Conservation (phyloP, 495 filamentous ascomycete species). For the Penicillium coprophilum region DNA sequence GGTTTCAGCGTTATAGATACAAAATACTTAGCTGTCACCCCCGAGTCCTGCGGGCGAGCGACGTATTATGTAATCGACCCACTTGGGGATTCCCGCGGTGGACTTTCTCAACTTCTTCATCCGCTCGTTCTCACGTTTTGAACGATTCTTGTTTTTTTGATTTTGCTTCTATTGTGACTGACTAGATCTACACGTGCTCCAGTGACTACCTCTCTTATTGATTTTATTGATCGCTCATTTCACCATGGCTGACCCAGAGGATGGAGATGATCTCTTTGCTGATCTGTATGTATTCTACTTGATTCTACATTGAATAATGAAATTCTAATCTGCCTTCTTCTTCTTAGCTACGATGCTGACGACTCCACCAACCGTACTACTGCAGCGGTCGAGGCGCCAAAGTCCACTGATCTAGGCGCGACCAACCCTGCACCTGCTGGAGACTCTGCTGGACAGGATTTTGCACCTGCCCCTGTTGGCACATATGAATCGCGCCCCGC, state of each 20-base stretch:
- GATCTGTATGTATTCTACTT: constrained; percentile 70
- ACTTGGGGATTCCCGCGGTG: constrained; percentile 17
- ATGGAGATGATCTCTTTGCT: constrained; percentile 97
- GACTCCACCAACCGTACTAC: constrained; percentile 53
- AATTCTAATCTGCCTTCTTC: constrained; percentile 11
- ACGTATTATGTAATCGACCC: constrained; percentile 21
- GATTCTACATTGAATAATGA: neutral
- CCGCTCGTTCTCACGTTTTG: constrained; percentile 2
- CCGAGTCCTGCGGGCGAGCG: neutral
- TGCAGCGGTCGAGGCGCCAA: constrained; percentile 34
- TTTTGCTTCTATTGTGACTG: neutral
- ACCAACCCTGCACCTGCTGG: constrained; percentile 22
- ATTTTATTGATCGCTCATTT: neutral
- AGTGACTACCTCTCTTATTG: neutral
- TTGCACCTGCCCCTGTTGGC: constrained; percentile 46
- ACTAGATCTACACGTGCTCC: neutral
- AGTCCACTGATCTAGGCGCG: constrained; percentile 27
- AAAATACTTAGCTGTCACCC: neutral
- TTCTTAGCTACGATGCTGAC: constrained; percentile 81
- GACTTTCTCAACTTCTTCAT: constrained; percentile 14
- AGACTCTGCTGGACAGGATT: constrained; percentile 26
- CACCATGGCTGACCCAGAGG: constrained; percentile 81
- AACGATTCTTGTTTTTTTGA: neutral
- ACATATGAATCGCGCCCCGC: constrained; percentile 31
- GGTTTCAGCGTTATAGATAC: constrained; percentile 1